Conservation (phyloP, 106 monocot genomes). For the Gastrodia elata region DNA sequence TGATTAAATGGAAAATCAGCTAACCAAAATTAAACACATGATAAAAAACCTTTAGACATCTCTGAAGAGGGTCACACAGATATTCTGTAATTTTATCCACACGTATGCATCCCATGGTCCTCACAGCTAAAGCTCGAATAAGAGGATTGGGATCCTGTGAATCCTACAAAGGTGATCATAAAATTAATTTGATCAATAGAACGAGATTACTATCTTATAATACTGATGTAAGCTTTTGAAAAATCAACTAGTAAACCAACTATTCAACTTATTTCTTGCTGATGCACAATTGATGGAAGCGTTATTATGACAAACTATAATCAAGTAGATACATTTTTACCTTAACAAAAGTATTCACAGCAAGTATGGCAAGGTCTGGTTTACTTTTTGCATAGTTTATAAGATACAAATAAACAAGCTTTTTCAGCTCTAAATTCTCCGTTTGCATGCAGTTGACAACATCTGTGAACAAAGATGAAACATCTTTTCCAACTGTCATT, state of each 20-base stretch:
- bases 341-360: constrained; percentile 99
- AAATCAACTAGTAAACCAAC: neutral
- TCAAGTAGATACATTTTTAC: constrained; percentile 21
- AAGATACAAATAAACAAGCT: constrained; percentile 97
- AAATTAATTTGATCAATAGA: neutral
- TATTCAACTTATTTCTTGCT: neutral
- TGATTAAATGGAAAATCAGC: neutral
- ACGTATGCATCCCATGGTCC: constrained; percentile 99
- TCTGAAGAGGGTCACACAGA: constrained; percentile 94
- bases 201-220: neutral
- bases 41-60: constrained; percentile 83
- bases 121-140: constrained; percentile 95
- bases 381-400: constrained; percentile 99
- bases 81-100: constrained; percentile 99
- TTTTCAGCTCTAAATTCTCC: constrained; percentile 96
- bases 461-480: constrained; percentile 95
- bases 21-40: constrained; percentile 1
- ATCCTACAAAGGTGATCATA: constrained; percentile 42
- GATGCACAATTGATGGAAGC: neutral
- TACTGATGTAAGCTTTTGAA: neutral
- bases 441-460: constrained; percentile 99
- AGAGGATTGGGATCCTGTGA: constrained; percentile 98
- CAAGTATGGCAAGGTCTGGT: constrained; percentile 98
- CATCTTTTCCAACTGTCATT: constrained; percentile 99
- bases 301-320: neutral